A percentile compares a stretch with the other conserved stretches of the same genome.
These are phyloP conservation scores for Retiboletus flavoniger DNA, from an alignment of 1,284 basidiomycete species.

Conservation along the genomic window DNA sequence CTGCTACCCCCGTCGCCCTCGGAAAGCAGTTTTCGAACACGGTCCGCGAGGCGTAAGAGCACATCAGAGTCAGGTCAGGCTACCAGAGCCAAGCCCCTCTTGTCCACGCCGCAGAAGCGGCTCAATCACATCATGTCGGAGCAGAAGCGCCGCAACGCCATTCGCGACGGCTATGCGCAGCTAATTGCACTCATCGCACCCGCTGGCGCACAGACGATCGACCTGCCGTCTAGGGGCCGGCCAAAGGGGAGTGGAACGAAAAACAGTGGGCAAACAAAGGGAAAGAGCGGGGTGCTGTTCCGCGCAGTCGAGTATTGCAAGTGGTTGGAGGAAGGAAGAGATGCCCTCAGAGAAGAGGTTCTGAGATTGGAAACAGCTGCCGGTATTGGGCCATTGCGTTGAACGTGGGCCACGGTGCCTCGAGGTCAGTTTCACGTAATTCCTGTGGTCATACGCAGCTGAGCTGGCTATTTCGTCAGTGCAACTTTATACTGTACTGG, in stretches of 20 bases:
- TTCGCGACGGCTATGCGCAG: conserved; percentile 85
- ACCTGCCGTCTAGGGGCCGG: conserved; percentile 73
- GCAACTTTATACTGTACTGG: not conserved
- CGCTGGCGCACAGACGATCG: conserved; percentile 61
- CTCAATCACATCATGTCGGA: conserved; percentile 94
- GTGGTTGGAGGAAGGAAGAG: conserved; percentile 72
- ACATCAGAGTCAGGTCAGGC: conserved; percentile 21
- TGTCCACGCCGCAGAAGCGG: conserved; percentile 84
- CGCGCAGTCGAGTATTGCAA: conserved; percentile 75
- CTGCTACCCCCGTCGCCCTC: conserved; percentile 2
- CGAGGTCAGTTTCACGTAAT: conserved; percentile 17
- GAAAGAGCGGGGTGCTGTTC: conserved; percentile 80
- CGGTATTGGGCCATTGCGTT: conserved; percentile 35
- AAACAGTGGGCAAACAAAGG: conserved; percentile 67
- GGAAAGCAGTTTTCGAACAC: conserved; percentile 14
- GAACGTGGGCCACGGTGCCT: conserved; percentile 1
- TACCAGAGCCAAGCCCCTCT: conserved; percentile 51
- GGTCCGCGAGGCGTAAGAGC: conserved; percentile 24
- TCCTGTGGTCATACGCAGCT: not conserved
- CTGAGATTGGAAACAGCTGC: conserved; percentile 59
- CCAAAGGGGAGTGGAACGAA: conserved; percentile 75
- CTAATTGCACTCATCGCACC: conserved; percentile 76
- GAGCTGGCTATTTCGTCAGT: not conserved
- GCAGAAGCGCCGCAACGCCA: conserved; percentile 86
- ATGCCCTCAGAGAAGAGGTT: conserved; percentile 64